These are phyloP conservation scores for Phytophthora sansomeana DNA, from an alignment of 352 stramenopile genomes.

Conservation along the genomic window DNA sequence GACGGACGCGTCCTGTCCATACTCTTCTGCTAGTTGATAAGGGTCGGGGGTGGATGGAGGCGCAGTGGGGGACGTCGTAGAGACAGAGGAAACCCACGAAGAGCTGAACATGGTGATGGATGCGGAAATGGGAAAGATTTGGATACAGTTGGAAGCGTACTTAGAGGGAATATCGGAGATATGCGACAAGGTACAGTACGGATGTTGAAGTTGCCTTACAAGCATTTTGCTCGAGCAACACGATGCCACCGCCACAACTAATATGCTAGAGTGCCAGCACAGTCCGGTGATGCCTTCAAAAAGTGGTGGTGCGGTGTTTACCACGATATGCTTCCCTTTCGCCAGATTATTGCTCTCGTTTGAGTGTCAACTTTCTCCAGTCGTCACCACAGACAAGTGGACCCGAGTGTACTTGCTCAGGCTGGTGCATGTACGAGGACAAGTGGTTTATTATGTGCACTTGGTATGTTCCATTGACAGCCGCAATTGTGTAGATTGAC, in stretches of 20 bases:
- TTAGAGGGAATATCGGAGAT: not conserved
- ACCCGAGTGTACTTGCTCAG: no score
- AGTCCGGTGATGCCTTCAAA: no score
- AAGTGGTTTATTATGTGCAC: no score
- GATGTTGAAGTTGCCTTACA: not conserved
- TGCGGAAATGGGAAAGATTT: conserved; percentile 6
- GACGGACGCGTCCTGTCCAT: conserved; percentile 40
- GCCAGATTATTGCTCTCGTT: no score
- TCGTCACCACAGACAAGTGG: no score
- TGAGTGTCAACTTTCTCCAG: no score
- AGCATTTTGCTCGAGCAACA: not conserved
- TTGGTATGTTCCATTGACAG: no score
- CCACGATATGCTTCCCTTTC: no score
- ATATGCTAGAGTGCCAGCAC: no score
- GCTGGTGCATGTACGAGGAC: no score
- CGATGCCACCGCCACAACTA: not conserved
- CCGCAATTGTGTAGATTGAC: no score
- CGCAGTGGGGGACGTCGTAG: not conserved
- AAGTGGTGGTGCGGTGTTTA: no score
- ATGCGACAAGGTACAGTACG: not conserved
- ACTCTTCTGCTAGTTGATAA: conserved; percentile 49
- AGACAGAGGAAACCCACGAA: conserved; percentile 18
- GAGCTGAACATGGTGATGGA: conserved; percentile 33
- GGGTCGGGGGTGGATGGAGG: conserved; percentile 16
- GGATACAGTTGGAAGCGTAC: not conserved